These are phyloP conservation scores for Vigna reflexopilosa DNA, from an alignment of 306 rosid genomes.

Conservation along the genomic window DNA sequence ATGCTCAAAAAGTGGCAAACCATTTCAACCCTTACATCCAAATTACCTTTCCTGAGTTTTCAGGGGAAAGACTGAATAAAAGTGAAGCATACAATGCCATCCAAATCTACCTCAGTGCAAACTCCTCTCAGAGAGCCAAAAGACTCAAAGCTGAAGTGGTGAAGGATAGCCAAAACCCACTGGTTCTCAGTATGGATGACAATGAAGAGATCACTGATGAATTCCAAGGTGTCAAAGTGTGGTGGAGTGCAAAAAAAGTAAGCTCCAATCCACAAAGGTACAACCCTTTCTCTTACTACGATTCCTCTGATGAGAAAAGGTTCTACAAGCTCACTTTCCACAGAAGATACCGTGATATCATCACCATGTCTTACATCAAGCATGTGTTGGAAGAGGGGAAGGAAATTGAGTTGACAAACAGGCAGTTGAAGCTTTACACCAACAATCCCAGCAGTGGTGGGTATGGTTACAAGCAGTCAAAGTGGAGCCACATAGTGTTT, in stretches of 20 bases:
- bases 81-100: conserved; percentile 54
- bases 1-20: conserved; percentile 17
- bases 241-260: conserved; percentile 54
- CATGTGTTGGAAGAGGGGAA: conserved; percentile 48
- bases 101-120: conserved; percentile 50
- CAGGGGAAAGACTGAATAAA: conserved; percentile 37
- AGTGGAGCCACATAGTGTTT: conserved; percentile 63
- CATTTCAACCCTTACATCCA: conserved; percentile 56
- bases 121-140: conserved; percentile 51
- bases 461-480: conserved; percentile 22
- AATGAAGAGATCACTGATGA: conserved; percentile 60
- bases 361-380: conserved; percentile 49
- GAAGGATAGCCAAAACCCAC: conserved; percentile 48
- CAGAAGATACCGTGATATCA: conserved; percentile 36
- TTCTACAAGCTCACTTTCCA: conserved; percentile 53
- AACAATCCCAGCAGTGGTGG: conserved; percentile 50
- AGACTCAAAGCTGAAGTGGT: conserved; percentile 59
- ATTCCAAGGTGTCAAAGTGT: conserved; percentile 46
- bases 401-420: conserved; percentile 31
- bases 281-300: conserved; percentile 29
- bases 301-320: conserved; percentile 42
- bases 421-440: conserved; percentile 58
- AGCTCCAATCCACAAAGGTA: not conserved
- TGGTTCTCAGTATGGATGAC: conserved; percentile 59
- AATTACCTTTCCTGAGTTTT: conserved; percentile 55